Base-by-base conservation (phyloP, 2,329 filamentous ascomycete species). In the Tympanopsis confertula region DNA sequence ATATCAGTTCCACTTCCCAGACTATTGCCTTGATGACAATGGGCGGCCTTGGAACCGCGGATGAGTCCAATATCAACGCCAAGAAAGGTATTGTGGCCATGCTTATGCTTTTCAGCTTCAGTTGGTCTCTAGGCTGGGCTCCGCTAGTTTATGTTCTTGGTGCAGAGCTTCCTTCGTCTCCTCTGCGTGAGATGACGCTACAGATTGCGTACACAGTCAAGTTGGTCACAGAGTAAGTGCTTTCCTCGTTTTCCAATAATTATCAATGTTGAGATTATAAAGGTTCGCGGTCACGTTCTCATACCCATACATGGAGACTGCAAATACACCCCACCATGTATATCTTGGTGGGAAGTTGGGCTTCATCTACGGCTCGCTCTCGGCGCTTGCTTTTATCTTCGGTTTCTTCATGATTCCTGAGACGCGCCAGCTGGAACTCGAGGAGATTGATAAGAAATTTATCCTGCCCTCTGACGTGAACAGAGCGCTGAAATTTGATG, bases 251-350 rank as follows among this genome's bases (percentile, higher is more conserved):
- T n/a, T n/a, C n/a, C n/a, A n/a, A n/a, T n/a, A n/a, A n/a, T n/a
- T n/a, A n/a, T n/a, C n/a, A n/a, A n/a, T n/a, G n/a, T n/a, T n/a
- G n/a, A n/a, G n/a, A n/a, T n/a, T n/a, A n/a, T n/a, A n/a, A n/a
- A 35, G 20, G 13, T 53, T 49, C 40, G 45, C 51, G 4, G 50
- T 60, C 3, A 53, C 52, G 2, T 62, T 63, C 35, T 49, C 47
- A 7, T 49, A 59, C 12, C 60, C 59, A 0, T 62, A 62, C 40
- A 50, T 62, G 14, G 46, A 58, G 5, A 51, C 59, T 39, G 45
- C 47, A 13, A n/a, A n/a, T n/a, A n/a, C n/a, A n/a, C n/a, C n/a
- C n/a, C 52, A 51, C 7, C 57, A 58, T 19, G 57, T 55, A 3
- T 46, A 48, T 19, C 50, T 62, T 5, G 50, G 53, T 1, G 47